Base-by-base conservation (phyloP, 805 yeast species). In the Starmerella kuoi region DNA sequence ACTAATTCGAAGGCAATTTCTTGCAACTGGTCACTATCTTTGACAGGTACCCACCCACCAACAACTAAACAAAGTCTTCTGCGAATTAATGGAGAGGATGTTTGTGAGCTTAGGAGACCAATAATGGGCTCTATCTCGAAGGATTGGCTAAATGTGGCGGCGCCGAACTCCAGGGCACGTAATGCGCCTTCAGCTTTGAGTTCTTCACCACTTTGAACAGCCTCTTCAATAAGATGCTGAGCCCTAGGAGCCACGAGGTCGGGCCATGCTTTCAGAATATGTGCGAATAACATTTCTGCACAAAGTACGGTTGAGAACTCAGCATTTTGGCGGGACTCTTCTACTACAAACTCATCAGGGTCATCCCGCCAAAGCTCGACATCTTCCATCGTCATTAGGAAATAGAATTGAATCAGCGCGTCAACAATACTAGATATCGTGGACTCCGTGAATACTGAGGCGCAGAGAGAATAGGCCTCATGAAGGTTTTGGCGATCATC, bases 331-430 rank as follows among this genome's bases (percentile, higher is more conserved):
- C 46, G 37, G 44, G 78, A 63, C 51, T 86, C 94, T 55, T 85
- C 94, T 49, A 77, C 76, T 18, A 82, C 76, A 84, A 94, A 91
- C 58, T 85, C 95, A 58, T 86, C 97, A 0, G 97, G 95, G 46
- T 86, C 94, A 15, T 71, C 59, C 11, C 67, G 58, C 97, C 97
- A 91, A 30, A 74, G 65, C 52, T 82, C 93, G 37, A 88, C 59
- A 56, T 87, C 96, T 1, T 70, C 60, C 0, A 88, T 85, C 45
- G 77, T 73, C 37, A 87, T 60, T 42, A 79, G 72, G 48, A 91
- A 66, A 59, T 84, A 87, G 74, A 79, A 78, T 31, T 70, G 67
- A 45, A 86, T 76, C 27, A 87, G 64, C 33, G 81, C 61, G 46
- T 79, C 80, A 11, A 83, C 71, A 11, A 88, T 59, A 20, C 72